Conservation (phyloP, 2,329 filamentous ascomycete species). For the Laburnicola sp. region DNA sequence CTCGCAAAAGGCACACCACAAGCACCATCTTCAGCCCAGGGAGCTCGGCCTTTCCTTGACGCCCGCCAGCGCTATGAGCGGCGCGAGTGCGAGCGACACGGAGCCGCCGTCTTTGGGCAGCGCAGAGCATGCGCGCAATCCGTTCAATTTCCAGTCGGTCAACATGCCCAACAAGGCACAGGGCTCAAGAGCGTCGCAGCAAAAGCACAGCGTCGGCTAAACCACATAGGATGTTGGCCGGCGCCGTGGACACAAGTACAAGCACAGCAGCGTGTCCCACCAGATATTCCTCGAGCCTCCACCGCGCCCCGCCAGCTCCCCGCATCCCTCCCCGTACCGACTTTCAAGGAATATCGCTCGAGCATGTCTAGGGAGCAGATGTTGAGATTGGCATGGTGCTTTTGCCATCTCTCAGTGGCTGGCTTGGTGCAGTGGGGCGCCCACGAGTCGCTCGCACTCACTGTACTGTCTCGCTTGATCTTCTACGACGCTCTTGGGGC, state of each 20-base stretch:
- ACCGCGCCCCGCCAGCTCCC: slow-evolving; percentile 84
- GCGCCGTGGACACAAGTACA: slow-evolving; percentile 94
- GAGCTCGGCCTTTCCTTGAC: slow-evolving; percentile 42
- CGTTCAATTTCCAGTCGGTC: slow-evolving; percentile 90
- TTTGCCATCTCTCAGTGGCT: slow-evolving; percentile 83
- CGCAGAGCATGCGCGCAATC: slow-evolving; percentile 57
- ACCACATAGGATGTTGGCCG: slow-evolving; percentile 76
- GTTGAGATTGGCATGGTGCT: slow-evolving; percentile 81
- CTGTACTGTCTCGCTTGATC: slow-evolving; percentile 86
- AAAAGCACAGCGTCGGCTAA: slow-evolving; percentile 22
- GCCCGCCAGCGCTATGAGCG: slow-evolving; percentile 33
- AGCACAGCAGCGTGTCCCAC: slow-evolving; percentile 93
- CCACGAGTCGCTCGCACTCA: slow-evolving; percentile 84
- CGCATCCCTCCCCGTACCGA: slow-evolving; percentile 89
- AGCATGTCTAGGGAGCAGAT: slow-evolving; percentile 91
- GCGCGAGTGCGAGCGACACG: slow-evolving; percentile 31
- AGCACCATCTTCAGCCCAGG: slow-evolving; percentile 37
- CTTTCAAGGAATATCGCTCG: slow-evolving; percentile 79
- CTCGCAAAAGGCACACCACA: slow-evolving; percentile 39
- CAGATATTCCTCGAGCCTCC: slow-evolving; percentile 96
- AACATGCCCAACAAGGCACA: slow-evolving; percentile 62
- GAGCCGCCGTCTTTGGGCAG: slow-evolving; percentile 36
- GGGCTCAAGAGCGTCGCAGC: slow-evolving; percentile 60
- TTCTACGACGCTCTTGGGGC: slow-evolving; percentile 95
- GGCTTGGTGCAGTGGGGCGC: slow-evolving; percentile 84